These are phyloP conservation scores for Tolypocladium paradoxum DNA, from an alignment of 2,329 filamentous ascomycete species.

Conservation along the genomic window DNA sequence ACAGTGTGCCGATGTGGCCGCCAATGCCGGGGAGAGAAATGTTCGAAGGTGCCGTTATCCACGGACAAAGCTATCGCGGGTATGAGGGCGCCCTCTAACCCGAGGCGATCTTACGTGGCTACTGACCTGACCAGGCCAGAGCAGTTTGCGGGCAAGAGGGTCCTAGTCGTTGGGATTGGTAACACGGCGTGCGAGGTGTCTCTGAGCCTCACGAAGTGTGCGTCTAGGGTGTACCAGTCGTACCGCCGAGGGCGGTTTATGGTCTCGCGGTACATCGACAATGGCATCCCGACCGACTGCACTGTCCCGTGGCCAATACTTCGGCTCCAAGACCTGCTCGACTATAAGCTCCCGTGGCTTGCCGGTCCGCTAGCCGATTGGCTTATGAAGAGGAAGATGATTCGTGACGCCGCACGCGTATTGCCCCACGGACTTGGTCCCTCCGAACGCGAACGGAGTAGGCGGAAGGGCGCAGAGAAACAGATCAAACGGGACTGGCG, in stretches of 20 bases:
- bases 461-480: background rate
- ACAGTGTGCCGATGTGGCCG: conserved; percentile 23
- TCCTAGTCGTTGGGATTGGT: conserved; percentile 33
- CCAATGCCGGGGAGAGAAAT: conserved; percentile 17
- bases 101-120: no score
- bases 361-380: background rate
- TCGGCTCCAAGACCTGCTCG: conserved; percentile 1
- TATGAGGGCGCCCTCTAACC: no score
- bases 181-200: conserved; percentile 22
- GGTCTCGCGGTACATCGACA: conserved; percentile 5
- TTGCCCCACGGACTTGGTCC: no score
- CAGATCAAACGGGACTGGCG: background rate
- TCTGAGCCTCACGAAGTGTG: conserved; percentile 19
- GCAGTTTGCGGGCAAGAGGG: conserved; percentile 18
- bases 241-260: conserved; percentile 14
- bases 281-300: conserved; percentile 1
- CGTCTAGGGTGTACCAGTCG: conserved; percentile 9
- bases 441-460: background rate
- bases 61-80: conserved; percentile 2
- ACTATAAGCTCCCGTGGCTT: background rate
- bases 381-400: conserved; percentile 1
- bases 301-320: conserved; percentile 1
- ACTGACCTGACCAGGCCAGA: no score
- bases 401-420: background rate
- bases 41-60: conserved; percentile 19